Percentiles rank a stretch among this genome's conserved stretches.
Conservation (phyloP, 805 yeast species). For the Candida verbasci region DNA sequence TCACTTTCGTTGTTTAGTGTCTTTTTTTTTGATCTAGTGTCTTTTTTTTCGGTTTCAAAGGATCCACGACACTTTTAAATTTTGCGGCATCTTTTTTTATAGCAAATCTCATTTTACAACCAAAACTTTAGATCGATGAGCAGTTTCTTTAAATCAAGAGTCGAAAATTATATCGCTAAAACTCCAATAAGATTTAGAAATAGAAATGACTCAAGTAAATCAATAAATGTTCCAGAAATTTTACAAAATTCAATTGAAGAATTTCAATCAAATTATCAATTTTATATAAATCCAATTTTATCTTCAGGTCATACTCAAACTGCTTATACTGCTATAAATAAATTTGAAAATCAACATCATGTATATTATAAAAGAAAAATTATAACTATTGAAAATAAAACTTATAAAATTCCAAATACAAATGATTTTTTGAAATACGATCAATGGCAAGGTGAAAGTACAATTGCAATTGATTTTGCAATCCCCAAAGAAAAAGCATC, state of each 20-base stretch:
- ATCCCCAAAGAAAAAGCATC: slow-evolving; percentile 10
- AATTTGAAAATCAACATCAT: slow-evolving; percentile 36
- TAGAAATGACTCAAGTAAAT: slow-evolving; percentile 5
- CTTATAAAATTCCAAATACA: slow-evolving; percentile 17
- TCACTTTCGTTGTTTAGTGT: no score
- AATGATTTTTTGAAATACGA: slow-evolving; percentile 33
- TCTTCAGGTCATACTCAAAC: slow-evolving; percentile 49
- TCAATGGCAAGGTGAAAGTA: slow-evolving; percentile 39
- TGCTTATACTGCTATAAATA: slow-evolving; percentile 42
- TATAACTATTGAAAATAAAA: slow-evolving; percentile 23
- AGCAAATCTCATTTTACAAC: no score
- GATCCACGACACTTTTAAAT: no score
- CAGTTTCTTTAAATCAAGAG: no score
- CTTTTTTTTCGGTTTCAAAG: no score
- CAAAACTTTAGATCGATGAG: no score
- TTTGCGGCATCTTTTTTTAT: no score
- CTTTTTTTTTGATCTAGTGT: no score
- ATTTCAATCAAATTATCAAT: slow-evolving; percentile 32
- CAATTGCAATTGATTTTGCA: slow-evolving; percentile 49
- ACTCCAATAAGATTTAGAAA: slow-evolving; percentile 19
- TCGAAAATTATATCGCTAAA: slow-evolving; percentile 20
- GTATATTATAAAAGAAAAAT: slow-evolving; percentile 45
- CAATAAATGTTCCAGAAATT: slow-evolving; percentile 25
- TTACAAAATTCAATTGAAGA: slow-evolving; percentile 37
- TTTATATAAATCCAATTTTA: slow-evolving; percentile 42